Percentiles rank a stretch among this genome's conserved stretches.
phyloP scores from a whole-genome alignment of 169 alveolate species.

The Plasmodium coatneyi region DNA sequence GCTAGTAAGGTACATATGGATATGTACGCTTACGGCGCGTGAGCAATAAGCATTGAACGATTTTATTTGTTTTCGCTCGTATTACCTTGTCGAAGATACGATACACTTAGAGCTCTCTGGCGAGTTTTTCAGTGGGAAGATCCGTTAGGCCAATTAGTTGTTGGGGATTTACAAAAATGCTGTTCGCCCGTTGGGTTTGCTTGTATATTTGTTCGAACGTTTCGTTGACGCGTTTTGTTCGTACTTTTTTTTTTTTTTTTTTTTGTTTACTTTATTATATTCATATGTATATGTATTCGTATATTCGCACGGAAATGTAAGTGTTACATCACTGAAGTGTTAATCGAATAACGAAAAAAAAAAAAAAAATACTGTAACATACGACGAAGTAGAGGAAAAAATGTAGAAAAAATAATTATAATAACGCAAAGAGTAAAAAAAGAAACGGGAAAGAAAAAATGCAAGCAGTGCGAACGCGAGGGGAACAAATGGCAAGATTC shows the following conservation, averaged over 20 bases:
- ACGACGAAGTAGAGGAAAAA: not conserved
- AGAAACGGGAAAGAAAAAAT: not conserved
- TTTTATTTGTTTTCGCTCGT: not conserved
- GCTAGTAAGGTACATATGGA: not conserved
- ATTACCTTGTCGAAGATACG: not conserved
- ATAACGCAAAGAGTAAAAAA: not conserved
- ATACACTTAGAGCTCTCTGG: not conserved
- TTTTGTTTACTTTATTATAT: not conserved
- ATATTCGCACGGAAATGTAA: not conserved
- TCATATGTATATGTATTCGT: not conserved
- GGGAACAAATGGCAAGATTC: not conserved
- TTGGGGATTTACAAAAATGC: not conserved
- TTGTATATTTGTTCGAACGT: not conserved
- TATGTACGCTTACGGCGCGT: not conserved
- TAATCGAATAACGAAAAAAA: not conserved
- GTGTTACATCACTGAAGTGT: not conserved
- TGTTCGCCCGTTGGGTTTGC: not conserved
- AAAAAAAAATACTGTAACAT: not conserved
- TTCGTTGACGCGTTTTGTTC: not conserved
- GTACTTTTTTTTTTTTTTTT: not conserved
- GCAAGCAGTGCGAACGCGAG: not conserved
- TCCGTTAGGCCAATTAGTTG: not conserved
- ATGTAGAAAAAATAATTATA: not conserved
- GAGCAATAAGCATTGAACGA: not conserved
- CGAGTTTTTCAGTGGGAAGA: not conserved